Evolutionary conservation across 352 stramenopile genomes (phyloP).

Genomic region (Pythium pectinolyticum): DNA sequence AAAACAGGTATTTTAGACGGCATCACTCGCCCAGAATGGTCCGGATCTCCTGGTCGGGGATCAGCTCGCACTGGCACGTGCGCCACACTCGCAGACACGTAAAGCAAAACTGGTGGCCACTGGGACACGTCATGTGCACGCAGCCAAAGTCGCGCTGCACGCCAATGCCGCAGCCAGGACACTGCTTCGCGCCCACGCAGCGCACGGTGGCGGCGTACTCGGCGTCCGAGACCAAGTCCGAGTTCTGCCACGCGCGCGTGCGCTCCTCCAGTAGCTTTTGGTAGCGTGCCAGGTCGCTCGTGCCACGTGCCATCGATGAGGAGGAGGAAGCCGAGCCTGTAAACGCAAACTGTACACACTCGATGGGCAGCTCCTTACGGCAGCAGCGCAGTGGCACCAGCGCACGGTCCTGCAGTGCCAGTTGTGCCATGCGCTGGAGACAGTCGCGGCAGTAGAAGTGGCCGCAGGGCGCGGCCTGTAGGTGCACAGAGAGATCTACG

Average conservation of each 20-base stretch:
- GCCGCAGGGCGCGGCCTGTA: slow-evolving; percentile 50
- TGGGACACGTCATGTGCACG: slow-evolving; percentile 74
- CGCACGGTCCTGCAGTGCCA: slow-evolving; percentile 57
- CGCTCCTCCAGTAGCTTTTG: slow-evolving; percentile 45
- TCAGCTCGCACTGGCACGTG: slow-evolving; percentile 54
- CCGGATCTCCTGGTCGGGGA: slow-evolving; percentile 53
- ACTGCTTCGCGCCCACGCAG: slow-evolving; percentile 61
- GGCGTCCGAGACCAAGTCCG: slow-evolving; percentile 55
- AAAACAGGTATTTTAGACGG: background rate
- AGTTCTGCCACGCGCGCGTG: slow-evolving; percentile 43
- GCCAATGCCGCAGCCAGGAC: slow-evolving; percentile 69
- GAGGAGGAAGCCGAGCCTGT: no score
- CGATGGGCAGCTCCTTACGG: slow-evolving; percentile 60
- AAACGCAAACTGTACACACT: slow-evolving; percentile 58
- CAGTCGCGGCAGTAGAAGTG: slow-evolving; percentile 62
- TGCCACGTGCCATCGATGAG: background rate
- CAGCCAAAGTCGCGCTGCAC: slow-evolving; percentile 75
- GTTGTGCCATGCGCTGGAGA: slow-evolving; percentile 54
- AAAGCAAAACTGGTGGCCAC: slow-evolving; percentile 79
- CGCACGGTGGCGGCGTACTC: slow-evolving; percentile 57
- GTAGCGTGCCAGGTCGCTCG: slow-evolving; percentile 48
- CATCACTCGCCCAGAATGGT: slow-evolving; percentile 51
- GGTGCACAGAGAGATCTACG: slow-evolving; percentile 16
- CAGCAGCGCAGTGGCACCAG: slow-evolving; percentile 74
- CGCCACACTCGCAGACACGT: slow-evolving; percentile 58